Base-by-base conservation (phyloP, 371 early-diverging fungal genomes). In the Lichtheimia ramosa region DNA sequence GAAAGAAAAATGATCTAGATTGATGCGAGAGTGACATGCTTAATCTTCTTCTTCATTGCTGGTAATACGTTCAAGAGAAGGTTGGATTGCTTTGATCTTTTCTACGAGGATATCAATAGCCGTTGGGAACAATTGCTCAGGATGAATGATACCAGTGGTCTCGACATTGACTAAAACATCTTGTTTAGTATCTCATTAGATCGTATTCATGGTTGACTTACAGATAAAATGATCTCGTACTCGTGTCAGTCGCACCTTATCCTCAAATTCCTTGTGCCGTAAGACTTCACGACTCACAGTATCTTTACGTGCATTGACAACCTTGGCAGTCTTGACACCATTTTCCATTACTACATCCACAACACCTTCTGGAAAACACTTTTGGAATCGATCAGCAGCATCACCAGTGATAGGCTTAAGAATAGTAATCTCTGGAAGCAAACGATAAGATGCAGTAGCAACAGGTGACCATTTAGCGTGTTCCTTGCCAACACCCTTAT, bases 401-500 rank as follows among this genome's bases (percentile, higher is more conserved):
- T 94, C 90, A 48, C 94, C 97, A 0, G 81, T 83, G 61, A 98
- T 93, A 28, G 95, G 93, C 58, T 91, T 73, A 60, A 90, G 77
- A 55, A 98, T 85, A 62, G 86, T 82, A 58, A 99, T 96, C 58
- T 92, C 90, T 1, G 99, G 99, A 55, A 98, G 77, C 48, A 99
- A 79, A 43, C 99, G 89, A 70, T 99, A 99, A 7, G 95, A 92
- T 8, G 98, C 99, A 6, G 96, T 96, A 2, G 95, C 94, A 65
- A 99, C 99, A 15, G 99, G 99, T 8, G 96, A 96, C 89, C 91
- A 99, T 66, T 99, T 99, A 56, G 99, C 96, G 70, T 99, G 99
- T 56, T 93, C 96, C 71, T 90, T 89, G 20, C 98, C 99, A 46
- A 93, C 82, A 24, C 98, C 98, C 82, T 96, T 97, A 42, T 85